Percentiles rank a stretch among this genome's conserved stretches.
phyloP scores from a whole-genome alignment of 352 stramenopile species.

The Pythium brachiatum region DNA sequence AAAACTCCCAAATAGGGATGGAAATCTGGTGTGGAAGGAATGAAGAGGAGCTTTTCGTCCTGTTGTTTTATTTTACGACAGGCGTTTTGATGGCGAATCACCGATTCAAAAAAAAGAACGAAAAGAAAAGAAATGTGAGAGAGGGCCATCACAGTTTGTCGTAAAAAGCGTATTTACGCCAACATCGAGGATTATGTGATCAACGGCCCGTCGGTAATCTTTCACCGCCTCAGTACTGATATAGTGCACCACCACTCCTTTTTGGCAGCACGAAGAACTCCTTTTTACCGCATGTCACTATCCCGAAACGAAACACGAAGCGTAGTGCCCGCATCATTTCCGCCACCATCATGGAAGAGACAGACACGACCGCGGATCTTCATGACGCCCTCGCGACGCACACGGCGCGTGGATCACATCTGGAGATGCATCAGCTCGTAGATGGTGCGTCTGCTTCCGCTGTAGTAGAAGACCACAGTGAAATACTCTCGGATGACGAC shows the following conservation, averaged over 20 bases:
- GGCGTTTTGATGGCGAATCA: not conserved
- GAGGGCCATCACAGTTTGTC: not conserved
- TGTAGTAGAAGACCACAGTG: not conserved
- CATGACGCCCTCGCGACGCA: not conserved
- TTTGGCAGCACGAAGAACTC: no score
- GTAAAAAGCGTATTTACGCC: slow-evolving; percentile 11
- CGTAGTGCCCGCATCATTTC: no score
- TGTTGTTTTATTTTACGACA: not conserved
- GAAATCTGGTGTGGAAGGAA: no score
- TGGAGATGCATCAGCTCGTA: not conserved
- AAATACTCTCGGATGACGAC: not conserved
- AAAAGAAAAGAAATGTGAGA: slow-evolving; percentile 6
- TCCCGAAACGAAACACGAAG: no score
- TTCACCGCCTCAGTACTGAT: not conserved
- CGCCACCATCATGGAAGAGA: not conserved
- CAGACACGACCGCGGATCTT: not conserved
- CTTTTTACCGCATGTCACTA: no score
- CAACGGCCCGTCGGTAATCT: not conserved
- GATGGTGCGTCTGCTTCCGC: not conserved
- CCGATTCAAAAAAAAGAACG: not conserved
- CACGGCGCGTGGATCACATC: not conserved
- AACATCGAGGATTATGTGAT: not conserved
- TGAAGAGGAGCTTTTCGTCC: no score
- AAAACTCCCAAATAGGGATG: no score
- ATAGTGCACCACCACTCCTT: not conserved